Conservation (phyloP, 2,329 filamentous ascomycete species). For the Thermochaetoides dissita region DNA sequence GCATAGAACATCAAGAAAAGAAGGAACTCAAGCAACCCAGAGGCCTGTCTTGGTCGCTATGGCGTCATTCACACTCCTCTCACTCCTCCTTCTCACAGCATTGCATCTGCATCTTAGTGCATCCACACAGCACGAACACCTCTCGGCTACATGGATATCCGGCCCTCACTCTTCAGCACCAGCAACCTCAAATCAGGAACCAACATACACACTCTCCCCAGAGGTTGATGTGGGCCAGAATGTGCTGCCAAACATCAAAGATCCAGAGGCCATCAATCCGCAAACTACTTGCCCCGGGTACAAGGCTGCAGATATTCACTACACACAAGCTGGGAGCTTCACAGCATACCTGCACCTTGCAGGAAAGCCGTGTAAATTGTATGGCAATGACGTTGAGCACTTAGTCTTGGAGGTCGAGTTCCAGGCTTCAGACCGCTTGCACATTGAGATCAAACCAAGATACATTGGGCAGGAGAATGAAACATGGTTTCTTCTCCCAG, state of each 20-base stretch:
- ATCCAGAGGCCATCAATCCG: constrained; percentile 48
- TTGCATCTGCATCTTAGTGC: too few species aligned
- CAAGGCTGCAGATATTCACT: constrained; percentile 42
- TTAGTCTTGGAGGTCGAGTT: constrained; percentile 56
- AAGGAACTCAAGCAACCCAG: too few species aligned
- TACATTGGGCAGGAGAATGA: constrained; percentile 46
- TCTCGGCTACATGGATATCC: too few species aligned
- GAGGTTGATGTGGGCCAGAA: constrained; percentile 29
- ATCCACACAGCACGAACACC: too few species aligned
- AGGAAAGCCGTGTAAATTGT: constrained; percentile 59
- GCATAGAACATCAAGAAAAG: too few species aligned
- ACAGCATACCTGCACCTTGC: constrained; percentile 58
- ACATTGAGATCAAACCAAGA: constrained; percentile 55
- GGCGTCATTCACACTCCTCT: too few species aligned
- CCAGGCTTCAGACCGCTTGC: constrained; percentile 49
- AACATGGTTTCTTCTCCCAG: constrained; percentile 54
- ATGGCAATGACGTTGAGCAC: constrained; percentile 58
- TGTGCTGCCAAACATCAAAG: constrained; percentile 48
- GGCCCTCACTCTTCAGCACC: too few species aligned
- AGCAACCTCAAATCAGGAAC: too few species aligned
- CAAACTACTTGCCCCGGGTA: constrained; percentile 58
- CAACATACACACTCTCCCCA: constrained; percentile 31
- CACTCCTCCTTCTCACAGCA: too few species aligned
- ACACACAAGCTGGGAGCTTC: constrained; percentile 24
- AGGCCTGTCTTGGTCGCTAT: too few species aligned